These are phyloP conservation scores for Phragmites australis DNA, from an alignment of 176 grass and related monocot genomes.

Conservation along the genomic window DNA sequence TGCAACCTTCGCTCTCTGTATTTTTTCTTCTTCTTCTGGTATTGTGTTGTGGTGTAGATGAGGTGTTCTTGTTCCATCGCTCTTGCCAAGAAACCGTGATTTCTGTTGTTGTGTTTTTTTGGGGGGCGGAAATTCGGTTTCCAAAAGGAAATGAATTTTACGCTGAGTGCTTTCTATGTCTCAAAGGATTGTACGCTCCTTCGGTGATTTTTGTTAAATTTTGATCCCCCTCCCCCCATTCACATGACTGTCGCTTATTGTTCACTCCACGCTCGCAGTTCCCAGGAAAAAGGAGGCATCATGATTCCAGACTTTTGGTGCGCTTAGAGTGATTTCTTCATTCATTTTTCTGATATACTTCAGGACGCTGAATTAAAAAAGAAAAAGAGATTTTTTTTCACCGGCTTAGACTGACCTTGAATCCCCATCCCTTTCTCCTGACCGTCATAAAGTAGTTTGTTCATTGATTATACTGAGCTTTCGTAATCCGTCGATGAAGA, in stretches of 20 bases:
- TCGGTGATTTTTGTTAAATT: background rate
- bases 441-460: background rate
- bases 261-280: background rate
- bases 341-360: background rate
- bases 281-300: background rate
- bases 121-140: background rate
- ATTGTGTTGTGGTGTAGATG: background rate
- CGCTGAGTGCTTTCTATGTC: no score
- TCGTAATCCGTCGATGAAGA: background rate
- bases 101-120: background rate
- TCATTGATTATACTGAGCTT: constrained; percentile 18
- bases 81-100: background rate
- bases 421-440: background rate
- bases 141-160: background rate
- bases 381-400: background rate
- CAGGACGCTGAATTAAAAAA: background rate
- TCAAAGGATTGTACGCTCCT: background rate
- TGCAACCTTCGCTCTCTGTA: background rate
- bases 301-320: background rate
- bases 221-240: background rate
- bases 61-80: background rate
- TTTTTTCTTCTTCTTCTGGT: no score
- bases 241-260: constrained; percentile 15
- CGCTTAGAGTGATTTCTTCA: background rate
- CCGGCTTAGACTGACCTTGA: background rate